Base-by-base conservation (phyloP, 75 land plant genomes). In the Pinus albicaulis region DNA sequence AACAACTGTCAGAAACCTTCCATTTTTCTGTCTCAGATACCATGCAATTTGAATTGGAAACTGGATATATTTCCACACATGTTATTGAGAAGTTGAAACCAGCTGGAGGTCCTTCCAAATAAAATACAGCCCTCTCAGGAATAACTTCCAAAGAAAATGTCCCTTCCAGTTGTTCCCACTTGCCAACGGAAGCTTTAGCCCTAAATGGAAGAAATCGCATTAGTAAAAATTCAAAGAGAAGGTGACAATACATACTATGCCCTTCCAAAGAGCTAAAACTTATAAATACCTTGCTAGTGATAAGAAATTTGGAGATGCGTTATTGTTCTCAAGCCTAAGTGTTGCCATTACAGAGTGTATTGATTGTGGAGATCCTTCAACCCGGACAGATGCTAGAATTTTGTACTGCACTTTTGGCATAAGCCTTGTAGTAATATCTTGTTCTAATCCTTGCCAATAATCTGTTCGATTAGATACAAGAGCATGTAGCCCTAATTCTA, bases 381-480 rank as follows among this genome's bases (percentile, higher is more conserved):
- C 38, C 26, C 80, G 75, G 23, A 81, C 74, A 70, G 55, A 34
- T 38, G 80, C 80, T 71, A 53, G 15, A 24, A 85, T 80, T 36
- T 69, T 56, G 60, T 85, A 85, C 63, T 77, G 59, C 14, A 70
- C 75, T 25, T 74, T 74, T 7, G 57, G 66, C 31, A 82, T 83
- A 55, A 85, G 16, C 57, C 84, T 76, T n/a, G 44, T 73, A 59
- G 74, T 78, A 64, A 85, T 74, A 31, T 68, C 84, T 70, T 85
- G 87, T 68, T 85, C 87, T 56, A 85, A 76, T 55, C 87, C 87
- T 78, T 83, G 84, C 87, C 87, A 85, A 57, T 19, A 34, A 34
- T 82, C 61, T 31, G 62, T 85, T 34, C 81, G 60, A 38, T 72
- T 41, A 44, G 81, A 74, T 31, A 79, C 68, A 74, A 74, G 69